Percentiles rank a stretch among this genome's conserved stretches.
These are phyloP conservation scores for Triticum turgidum DNA, from an alignment of 176 grass and related monocot species.

Conservation along the genomic window DNA sequence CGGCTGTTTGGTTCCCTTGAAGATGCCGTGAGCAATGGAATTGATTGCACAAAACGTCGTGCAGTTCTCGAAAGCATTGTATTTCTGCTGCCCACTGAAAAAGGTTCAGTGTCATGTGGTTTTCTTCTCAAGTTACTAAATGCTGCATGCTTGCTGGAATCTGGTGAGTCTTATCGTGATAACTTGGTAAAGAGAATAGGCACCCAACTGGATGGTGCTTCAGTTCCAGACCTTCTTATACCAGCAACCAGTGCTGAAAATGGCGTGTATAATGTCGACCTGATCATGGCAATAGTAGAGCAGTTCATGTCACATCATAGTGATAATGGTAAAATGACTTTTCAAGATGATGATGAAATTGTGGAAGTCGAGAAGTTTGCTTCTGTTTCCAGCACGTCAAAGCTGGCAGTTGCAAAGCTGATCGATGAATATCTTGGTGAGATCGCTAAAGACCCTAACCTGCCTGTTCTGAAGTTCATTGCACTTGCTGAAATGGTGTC, in stretches of 20 bases:
- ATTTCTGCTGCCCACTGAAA: slow-evolving; percentile 58
- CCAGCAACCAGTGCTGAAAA: slow-evolving; percentile 32
- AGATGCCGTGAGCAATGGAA: slow-evolving; percentile 48
- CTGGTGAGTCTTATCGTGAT: slow-evolving; percentile 35
- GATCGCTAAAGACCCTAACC: slow-evolving; percentile 78
- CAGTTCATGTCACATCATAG: slow-evolving; percentile 61
- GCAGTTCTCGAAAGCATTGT: slow-evolving; percentile 66
- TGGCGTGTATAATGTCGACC: slow-evolving; percentile 54
- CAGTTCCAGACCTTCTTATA: slow-evolving; percentile 78
- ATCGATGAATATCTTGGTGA: slow-evolving; percentile 91
- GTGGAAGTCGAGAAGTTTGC: slow-evolving; percentile 50
- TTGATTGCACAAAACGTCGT: slow-evolving; percentile 46
- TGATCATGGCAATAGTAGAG: slow-evolving; percentile 62
- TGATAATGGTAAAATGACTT: slow-evolving; percentile 17
- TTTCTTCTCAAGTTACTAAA: slow-evolving; percentile 88
- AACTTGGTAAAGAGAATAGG: slow-evolving; percentile 74
- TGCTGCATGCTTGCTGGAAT: slow-evolving; percentile 73
- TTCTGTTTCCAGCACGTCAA: slow-evolving; percentile 49
- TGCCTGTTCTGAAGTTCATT: slow-evolving; percentile 78
- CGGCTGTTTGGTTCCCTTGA: slow-evolving; percentile 64
- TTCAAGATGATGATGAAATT: slow-evolving; percentile 63
- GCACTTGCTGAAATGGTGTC: slow-evolving; percentile 72
- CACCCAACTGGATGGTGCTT: slow-evolving; percentile 79
- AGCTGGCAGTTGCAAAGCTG: slow-evolving; percentile 69
- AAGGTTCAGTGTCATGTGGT: slow-evolving; percentile 70